Percentiles rank a stretch among this genome's conserved stretches.
These are phyloP conservation scores for Neospora caninum DNA, from an alignment of 169 alveolate species.

Conservation along the genomic window DNA sequence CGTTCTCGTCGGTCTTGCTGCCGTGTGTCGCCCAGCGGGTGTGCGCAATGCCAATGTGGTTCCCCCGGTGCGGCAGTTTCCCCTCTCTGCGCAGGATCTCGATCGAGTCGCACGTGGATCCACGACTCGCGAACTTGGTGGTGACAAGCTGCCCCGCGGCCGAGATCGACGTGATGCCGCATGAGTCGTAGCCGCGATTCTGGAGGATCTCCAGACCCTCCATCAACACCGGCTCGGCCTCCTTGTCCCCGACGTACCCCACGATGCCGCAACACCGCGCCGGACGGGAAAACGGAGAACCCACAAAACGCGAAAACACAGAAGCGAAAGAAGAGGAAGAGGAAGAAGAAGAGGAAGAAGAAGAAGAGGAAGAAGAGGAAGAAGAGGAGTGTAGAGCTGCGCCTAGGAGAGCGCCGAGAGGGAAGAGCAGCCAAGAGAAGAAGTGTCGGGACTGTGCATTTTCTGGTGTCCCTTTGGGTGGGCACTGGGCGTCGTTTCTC, in stretches of 20 bases:
- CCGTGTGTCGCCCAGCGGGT: conserved; percentile 99
- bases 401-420: not conserved
- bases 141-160: conserved; percentile 75
- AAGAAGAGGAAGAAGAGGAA: not conserved
- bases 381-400: not conserved
- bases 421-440: not conserved
- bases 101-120: conserved; percentile 62
- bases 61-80: conserved; percentile 46
- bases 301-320: not conserved
- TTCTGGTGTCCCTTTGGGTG: not conserved
- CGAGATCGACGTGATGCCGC: conserved; percentile 88
- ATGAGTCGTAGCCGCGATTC: conserved; percentile 93
- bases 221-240: conserved; percentile 79
- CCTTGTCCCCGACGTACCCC: conserved; percentile 83
- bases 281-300: not conserved
- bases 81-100: conserved; percentile 50
- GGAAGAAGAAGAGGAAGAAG: not conserved
- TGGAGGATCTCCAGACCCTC: conserved; percentile 84
- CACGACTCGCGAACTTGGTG: conserved; percentile 82
- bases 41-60: conserved; percentile 95
- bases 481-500: not conserved
- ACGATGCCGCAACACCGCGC: conserved; percentile 84
- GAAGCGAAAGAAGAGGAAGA: not conserved
- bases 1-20: conserved; percentile 93
- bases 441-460: not conserved